Conservation (phyloP, 352 stramenopile species). For the Globisporangium nagaii region DNA sequence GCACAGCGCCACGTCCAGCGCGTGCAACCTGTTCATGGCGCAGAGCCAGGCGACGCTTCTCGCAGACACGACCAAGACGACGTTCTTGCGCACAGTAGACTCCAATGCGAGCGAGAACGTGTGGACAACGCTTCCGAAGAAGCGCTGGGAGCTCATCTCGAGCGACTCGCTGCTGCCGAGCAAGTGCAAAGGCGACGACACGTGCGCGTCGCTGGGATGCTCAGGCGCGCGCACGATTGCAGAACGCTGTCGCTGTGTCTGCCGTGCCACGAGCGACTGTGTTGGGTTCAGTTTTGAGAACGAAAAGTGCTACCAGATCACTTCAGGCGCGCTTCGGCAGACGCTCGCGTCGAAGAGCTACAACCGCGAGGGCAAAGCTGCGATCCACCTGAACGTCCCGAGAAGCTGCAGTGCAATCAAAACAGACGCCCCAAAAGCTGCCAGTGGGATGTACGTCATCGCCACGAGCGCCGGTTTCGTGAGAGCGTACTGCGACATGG, state of each 20-base stretch:
- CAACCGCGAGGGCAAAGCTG: slow-evolving; percentile 14
- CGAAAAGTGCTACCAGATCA: slow-evolving; percentile 34
- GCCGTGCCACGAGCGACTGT: slow-evolving; percentile 23
- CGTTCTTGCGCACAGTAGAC: slow-evolving; percentile 24
- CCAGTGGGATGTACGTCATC: slow-evolving; percentile 36
- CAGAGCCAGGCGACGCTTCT: slow-evolving; percentile 15
- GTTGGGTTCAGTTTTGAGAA: slow-evolving; percentile 35
- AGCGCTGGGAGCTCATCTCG: slow-evolving; percentile 26
- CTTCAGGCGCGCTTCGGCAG: slow-evolving; percentile 27
- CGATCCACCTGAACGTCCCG: slow-evolving; percentile 52
- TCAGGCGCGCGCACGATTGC: slow-evolving; percentile 21
- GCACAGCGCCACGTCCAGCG: slow-evolving; percentile 21
- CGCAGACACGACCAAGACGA: slow-evolving; percentile 18
- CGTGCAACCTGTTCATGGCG: slow-evolving; percentile 46
- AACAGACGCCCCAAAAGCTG: slow-evolving; percentile 16
- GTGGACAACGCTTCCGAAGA: slow-evolving; percentile 33
- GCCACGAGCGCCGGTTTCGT: slow-evolving; percentile 34
- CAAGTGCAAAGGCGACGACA: slow-evolving; percentile 17
- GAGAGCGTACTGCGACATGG: slow-evolving; percentile 53
- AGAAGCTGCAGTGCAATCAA: slow-evolving; percentile 53
- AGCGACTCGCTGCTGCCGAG: slow-evolving; percentile 26
- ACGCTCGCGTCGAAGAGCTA: slow-evolving; percentile 26
- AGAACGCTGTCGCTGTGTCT: slow-evolving; percentile 46
- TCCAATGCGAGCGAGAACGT: slow-evolving; percentile 23
- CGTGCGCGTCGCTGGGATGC: slow-evolving; percentile 26